Conservation (phyloP, 2,329 filamentous ascomycete species). For the Neofusicoccum sp. region DNA sequence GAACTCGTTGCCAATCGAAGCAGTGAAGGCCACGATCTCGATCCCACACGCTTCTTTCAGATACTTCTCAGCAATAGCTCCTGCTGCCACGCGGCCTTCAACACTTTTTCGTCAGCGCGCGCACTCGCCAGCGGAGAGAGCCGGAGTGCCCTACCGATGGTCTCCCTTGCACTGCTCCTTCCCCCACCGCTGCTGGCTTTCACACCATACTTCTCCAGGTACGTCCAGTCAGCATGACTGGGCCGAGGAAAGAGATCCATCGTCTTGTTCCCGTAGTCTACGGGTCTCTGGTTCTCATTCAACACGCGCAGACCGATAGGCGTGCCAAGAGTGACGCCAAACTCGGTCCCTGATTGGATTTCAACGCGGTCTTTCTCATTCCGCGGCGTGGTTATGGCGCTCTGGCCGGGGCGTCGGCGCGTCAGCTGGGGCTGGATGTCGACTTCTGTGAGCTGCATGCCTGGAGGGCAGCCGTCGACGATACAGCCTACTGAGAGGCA, state of each 20-base stretch:
- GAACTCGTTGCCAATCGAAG: constrained; percentile 78
- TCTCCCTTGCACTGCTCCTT: constrained; percentile 89
- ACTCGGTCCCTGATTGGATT: constrained; percentile 92
- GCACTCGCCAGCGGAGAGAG: neutral
- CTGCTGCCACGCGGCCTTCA: constrained; percentile 80
- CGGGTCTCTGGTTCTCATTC: constrained; percentile 91
- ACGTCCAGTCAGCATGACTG: constrained; percentile 95
- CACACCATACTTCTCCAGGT: constrained; percentile 94
- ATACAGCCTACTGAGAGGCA: constrained; percentile 94
- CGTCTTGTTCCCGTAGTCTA: constrained; percentile 86
- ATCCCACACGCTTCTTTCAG: constrained; percentile 77
- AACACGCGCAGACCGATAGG: constrained; percentile 85
- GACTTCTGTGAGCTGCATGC: constrained; percentile 78
- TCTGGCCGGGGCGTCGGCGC: constrained; percentile 85
- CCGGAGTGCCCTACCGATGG: constrained; percentile 64
- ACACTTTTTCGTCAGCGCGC: neutral
- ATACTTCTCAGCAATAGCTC: constrained; percentile 93
- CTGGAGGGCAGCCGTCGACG: constrained; percentile 88
- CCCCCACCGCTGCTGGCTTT: constrained; percentile 91
- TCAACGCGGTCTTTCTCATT: constrained; percentile 90
- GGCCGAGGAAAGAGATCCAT: constrained; percentile 92
- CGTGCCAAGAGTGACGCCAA: constrained; percentile 85
- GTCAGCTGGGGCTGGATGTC: constrained; percentile 97
- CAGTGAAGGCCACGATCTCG: constrained; percentile 89
- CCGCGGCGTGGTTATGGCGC: constrained; percentile 84